These are phyloP conservation scores for Pyricularia sp. DNA, from an alignment of 2,329 filamentous ascomycete species.

Conservation along the genomic window DNA sequence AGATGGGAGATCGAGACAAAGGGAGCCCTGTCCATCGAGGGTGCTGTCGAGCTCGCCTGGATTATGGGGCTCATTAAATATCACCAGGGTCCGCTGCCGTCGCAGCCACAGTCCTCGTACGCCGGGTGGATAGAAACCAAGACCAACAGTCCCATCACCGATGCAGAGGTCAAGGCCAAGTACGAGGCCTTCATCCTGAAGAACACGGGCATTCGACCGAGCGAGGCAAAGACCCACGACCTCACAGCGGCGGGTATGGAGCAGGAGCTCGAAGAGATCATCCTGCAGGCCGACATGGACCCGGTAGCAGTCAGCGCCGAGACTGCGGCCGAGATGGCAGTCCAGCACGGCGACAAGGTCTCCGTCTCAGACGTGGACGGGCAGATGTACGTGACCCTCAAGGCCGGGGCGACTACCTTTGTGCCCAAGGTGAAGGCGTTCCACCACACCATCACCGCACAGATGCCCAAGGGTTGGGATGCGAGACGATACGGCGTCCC, in stretches of 20 bases:
- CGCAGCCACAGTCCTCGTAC: slow-evolving; percentile 54
- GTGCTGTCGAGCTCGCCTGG: slow-evolving; percentile 65
- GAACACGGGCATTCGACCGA: slow-evolving; percentile 23
- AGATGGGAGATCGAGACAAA: slow-evolving; percentile 66
- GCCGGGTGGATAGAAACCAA: slow-evolving; percentile 41
- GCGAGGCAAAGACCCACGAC: slow-evolving; percentile 15
- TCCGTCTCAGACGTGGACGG: slow-evolving; percentile 4
- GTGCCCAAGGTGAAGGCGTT: slow-evolving; percentile 21
- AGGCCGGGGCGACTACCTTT: slow-evolving; percentile 19
- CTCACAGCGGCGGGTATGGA: slow-evolving; percentile 16
- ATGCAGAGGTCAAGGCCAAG: slow-evolving; percentile 19
- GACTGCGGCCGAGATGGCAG: slow-evolving; percentile 20
- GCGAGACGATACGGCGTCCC: slow-evolving; percentile 23
- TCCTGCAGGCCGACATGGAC: slow-evolving; percentile 20
- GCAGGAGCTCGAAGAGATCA: slow-evolving; percentile 23
- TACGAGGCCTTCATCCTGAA: slow-evolving; percentile 21
- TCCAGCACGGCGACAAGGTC: slow-evolving; percentile 21
- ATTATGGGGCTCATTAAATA: slow-evolving; percentile 67
- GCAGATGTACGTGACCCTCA: slow-evolving; percentile 16
- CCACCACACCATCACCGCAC: slow-evolving; percentile 19
- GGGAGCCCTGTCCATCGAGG: slow-evolving; percentile 60
- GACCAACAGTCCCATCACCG: slow-evolving; percentile 17
- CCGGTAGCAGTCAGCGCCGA: slow-evolving; percentile 21
- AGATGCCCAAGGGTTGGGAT: slow-evolving; percentile 25
- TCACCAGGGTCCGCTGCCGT: slow-evolving; percentile 23